Conservation (phyloP, 495 filamentous ascomycete species). For the Astrocystis sublimbata region DNA sequence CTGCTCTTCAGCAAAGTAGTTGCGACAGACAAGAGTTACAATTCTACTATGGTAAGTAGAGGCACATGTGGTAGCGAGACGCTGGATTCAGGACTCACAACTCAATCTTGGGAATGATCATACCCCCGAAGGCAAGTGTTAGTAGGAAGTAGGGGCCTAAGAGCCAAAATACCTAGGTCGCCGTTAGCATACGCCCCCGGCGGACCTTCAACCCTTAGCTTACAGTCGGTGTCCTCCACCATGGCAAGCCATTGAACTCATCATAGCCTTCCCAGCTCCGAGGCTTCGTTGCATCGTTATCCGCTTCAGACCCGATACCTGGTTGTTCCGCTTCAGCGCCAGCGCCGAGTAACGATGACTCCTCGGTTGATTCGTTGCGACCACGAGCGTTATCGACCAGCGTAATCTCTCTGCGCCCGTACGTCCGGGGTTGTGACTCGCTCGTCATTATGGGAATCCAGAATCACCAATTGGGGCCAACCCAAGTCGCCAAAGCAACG, state of each 20-base stretch:
- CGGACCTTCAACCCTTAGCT: slow-evolving; percentile 10
- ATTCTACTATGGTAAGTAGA: slow-evolving; percentile 48
- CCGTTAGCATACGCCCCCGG: slow-evolving; percentile 17
- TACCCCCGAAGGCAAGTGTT: slow-evolving; percentile 80
- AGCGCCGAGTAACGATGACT: slow-evolving; percentile 42
- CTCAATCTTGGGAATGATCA: slow-evolving; percentile 76
- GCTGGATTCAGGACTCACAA: slow-evolving; percentile 42
- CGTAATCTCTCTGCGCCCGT: slow-evolving; percentile 18
- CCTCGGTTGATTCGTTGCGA: slow-evolving; percentile 37
- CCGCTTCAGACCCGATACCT: slow-evolving; percentile 4
- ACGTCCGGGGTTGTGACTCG: slow-evolving; percentile 14
- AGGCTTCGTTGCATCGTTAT: slow-evolving; percentile 17
- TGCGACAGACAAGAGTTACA: slow-evolving; percentile 73
- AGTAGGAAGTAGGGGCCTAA: slow-evolving; percentile 73
- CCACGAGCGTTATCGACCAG: slow-evolving; percentile 25
- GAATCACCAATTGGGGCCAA: not conserved
- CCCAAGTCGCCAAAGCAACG: not conserved
- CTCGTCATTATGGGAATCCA: slow-evolving; percentile 20
- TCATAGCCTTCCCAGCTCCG: slow-evolving; percentile 43
- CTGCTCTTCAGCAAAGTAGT: slow-evolving; percentile 68
- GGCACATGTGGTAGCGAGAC: not conserved
- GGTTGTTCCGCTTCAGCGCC: slow-evolving; percentile 17
- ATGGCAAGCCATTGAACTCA: slow-evolving; percentile 65
- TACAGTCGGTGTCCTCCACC: slow-evolving; percentile 75
- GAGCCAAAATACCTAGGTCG: slow-evolving; percentile 77